Evolutionary conservation across 1,284 basidiomycete genomes (phyloP), one percentile per base, ranked within the genome.

Genomic region (Rhodotorula sp.): DNA sequence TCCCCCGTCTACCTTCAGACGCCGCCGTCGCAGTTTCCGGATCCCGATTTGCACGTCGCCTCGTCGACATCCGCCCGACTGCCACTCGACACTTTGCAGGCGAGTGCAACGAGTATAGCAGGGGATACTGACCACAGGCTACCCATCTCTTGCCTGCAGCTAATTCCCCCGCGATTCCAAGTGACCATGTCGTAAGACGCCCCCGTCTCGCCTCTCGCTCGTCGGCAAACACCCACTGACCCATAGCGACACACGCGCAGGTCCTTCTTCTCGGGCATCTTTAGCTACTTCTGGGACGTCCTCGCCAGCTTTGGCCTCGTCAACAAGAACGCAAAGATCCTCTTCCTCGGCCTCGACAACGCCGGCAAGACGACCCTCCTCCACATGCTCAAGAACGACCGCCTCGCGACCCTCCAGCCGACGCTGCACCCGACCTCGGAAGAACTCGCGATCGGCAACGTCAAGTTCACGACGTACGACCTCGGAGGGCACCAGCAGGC

Each of bases 371-470:
- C 97, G 95, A 99, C 97, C 56, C 87, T 99, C 65, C 84, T 99
- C 78, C 97, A 99, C 85, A 99, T 99, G 97, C 87, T 99, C 81
- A 99, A 99, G 87, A 99, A 99, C 81, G 97, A 99, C 86, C 88
- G 97, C 79, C 87, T 99, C 72, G 97, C 97, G 39, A 97, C 94
- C 43, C 86, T 99, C 77, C 97, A 99, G 84, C 97, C 97, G 49
- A 99, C 97, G 47, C 90, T 98, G 71, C 96, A 99, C 83, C 97
- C 97, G n/a, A 98, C 97, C 29, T 98, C 97, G 51, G 97, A 99
- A 85, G 97, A 99, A 83, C 88, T 99, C 68, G 94, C 97, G 31
- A 99, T 99, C 82, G 97, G 97, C 73, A 95, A 93, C 80, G 92
- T 99, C 80, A 98, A 97, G 82, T 99, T 99, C 85, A 99, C 94